Evolutionary conservation across 2,329 filamentous ascomycete species (phyloP).

Genomic region (Phaeoacremonium minimum): DNA sequence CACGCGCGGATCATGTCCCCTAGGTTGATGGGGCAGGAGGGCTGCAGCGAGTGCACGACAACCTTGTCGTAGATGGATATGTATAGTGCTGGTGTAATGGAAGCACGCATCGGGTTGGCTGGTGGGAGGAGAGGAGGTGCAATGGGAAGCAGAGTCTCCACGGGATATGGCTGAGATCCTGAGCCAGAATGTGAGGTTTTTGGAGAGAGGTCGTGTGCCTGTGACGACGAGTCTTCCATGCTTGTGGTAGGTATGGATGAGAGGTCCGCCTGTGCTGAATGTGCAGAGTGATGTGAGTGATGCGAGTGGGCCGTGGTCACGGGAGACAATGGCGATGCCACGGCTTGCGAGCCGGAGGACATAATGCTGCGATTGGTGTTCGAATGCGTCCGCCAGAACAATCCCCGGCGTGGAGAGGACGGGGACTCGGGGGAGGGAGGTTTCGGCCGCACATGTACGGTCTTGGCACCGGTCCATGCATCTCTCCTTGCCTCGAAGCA

Average conservation of each 20-base stretch:
- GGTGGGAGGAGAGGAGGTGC: conserved; percentile 68
- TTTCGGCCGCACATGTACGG: conserved; percentile 48
- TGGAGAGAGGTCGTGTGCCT: conserved; percentile 7
- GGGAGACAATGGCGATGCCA: conserved; percentile 18
- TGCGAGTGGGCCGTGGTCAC: conserved; percentile 17
- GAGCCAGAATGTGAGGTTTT: conserved; percentile 11
- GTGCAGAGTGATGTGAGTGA: conserved; percentile 16
- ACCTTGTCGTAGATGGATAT: conserved; percentile 86
- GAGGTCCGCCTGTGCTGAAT: conserved; percentile 19
- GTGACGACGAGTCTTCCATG: conserved; percentile 11
- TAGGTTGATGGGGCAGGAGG: conserved; percentile 84
- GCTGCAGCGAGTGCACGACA: conserved; percentile 72
- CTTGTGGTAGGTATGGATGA: conserved; percentile 7
- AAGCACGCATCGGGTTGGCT: conserved; percentile 70
- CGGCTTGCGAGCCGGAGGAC: conserved; percentile 10
- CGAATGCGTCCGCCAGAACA: conserved; percentile 34
- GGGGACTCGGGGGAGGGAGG: conserved; percentile 32
- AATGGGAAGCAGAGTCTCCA: conserved; percentile 66
- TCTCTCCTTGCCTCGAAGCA: conserved; percentile 75
- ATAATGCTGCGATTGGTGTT: conserved; percentile 28
- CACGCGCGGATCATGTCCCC: conserved; percentile 74
- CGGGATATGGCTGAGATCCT: conserved; percentile 26
- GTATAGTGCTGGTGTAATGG: conserved; percentile 71
- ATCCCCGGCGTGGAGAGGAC: conserved; percentile 42
- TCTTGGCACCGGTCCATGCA: conserved; percentile 78